phyloP scores from a whole-genome alignment of 805 yeast genomes.

The Scheffersomyces ergatensis region DNA sequence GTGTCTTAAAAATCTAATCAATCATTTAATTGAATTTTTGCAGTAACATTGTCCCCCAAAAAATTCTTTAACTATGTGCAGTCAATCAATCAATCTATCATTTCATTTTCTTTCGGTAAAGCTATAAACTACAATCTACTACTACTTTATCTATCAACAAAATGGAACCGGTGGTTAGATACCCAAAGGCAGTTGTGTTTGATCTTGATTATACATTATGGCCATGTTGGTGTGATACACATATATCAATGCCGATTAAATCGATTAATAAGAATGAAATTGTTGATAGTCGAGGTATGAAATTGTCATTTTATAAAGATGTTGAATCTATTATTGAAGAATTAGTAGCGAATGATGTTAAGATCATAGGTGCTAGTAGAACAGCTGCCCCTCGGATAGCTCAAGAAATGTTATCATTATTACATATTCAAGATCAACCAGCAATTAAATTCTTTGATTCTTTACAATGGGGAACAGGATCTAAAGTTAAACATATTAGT shows the following conservation, averaged over 20 bases:
- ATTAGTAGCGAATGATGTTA: constrained; percentile 45
- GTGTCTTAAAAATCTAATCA: too few species aligned
- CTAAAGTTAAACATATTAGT: constrained; percentile 56
- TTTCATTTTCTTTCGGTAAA: too few species aligned
- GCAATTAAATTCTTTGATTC: constrained; percentile 53
- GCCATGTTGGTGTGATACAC: constrained; percentile 87
- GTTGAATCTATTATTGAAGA: constrained; percentile 62
- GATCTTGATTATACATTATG: constrained; percentile 77
- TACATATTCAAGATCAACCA: constrained; percentile 53
- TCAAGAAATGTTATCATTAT: constrained; percentile 50
- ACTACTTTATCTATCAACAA: too few species aligned
- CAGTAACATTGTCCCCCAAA: too few species aligned
- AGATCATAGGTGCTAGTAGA: constrained; percentile 70
- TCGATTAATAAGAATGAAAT: constrained; percentile 33
- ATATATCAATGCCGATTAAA: constrained; percentile 54
- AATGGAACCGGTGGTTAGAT: too few species aligned
- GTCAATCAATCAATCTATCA: too few species aligned
- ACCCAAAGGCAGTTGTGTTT: constrained; percentile 56
- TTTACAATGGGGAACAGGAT: constrained; percentile 68
- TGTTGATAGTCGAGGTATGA: constrained; percentile 53
- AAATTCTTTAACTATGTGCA: too few species aligned
- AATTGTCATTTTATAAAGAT: constrained; percentile 61
- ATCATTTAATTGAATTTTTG: too few species aligned
- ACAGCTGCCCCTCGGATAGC: constrained; percentile 83
- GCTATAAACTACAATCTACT: too few species aligned